These are phyloP conservation scores for Dovyalis caffra DNA, from an alignment of 345 rosid genomes.

Conservation along the genomic window DNA sequence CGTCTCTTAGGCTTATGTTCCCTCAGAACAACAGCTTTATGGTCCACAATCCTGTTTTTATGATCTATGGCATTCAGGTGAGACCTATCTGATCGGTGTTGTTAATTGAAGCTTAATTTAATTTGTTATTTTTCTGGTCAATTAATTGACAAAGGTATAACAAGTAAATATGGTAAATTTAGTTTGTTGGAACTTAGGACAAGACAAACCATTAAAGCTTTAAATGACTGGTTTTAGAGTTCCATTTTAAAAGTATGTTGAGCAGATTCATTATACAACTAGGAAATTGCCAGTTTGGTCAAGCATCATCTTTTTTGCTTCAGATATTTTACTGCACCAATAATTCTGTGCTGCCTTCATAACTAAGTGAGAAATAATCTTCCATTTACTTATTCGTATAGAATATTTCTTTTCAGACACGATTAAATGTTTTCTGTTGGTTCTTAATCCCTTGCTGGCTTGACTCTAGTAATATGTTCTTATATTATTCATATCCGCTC, in stretches of 20 bases:
- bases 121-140: not conserved
- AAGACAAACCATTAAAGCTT: not conserved
- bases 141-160: not conserved
- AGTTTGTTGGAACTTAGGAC: not conserved
- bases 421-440: not conserved
- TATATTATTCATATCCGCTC: too few species aligned
- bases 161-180: not conserved
- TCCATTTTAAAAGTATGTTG: too few species aligned
- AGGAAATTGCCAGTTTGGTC: too few species aligned
- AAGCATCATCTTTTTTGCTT: too few species aligned
- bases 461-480: not conserved
- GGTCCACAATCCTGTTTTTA: conserved; percentile 65
- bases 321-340: too few species aligned
- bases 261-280: too few species aligned
- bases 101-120: not conserved
- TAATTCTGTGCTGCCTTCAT: too few species aligned
- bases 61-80: conserved; percentile 64
- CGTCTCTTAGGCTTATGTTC: conserved; percentile 61
- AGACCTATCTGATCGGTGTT: conserved; percentile 5
- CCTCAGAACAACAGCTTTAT: conserved; percentile 67
- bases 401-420: not conserved
- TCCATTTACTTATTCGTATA: too few species aligned
- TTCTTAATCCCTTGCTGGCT: not conserved
- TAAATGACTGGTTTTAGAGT: too few species aligned
- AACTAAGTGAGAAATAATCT: too few species aligned